A percentile compares a stretch with the other conserved stretches of the same genome.
phyloP scores from a whole-genome alignment of 2,329 filamentous ascomycete species.

The Aspergillus sp. region DNA sequence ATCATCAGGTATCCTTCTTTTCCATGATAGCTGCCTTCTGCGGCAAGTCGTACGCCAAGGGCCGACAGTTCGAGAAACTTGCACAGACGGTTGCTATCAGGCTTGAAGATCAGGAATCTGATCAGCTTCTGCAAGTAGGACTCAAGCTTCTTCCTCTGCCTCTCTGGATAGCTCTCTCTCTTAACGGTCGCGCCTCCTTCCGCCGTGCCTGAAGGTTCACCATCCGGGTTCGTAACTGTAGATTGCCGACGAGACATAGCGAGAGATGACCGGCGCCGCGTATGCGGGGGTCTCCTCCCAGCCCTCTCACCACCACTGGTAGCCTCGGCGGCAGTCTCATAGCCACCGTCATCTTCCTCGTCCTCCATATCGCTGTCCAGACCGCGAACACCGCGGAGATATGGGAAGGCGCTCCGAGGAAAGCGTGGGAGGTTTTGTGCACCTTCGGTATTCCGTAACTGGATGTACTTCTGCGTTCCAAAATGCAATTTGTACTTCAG shows the following conservation, averaged over 20 bases:
- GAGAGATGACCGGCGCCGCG: conserved; percentile 52
- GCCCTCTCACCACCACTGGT: conserved; percentile 66
- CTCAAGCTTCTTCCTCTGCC: conserved; percentile 81
- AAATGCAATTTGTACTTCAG: conserved; percentile 87
- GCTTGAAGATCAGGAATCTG: conserved; percentile 91
- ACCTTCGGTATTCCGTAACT: conserved; percentile 64
- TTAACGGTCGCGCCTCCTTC: conserved; percentile 39
- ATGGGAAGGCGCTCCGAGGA: conserved; percentile 83
- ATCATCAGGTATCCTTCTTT: conserved; percentile 96
- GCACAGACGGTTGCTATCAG: conserved; percentile 92
- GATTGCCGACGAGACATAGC: conserved; percentile 58
- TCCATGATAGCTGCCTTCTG: conserved; percentile 94
- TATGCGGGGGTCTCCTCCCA: conserved; percentile 44
- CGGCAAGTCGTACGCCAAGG: conserved; percentile 85
- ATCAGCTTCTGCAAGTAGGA: conserved; percentile 92
- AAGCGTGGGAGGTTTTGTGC: conserved; percentile 84
- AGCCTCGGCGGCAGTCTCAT: conserved; percentile 58
- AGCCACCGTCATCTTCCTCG: conserved; percentile 50
- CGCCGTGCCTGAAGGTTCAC: conserved; percentile 28
- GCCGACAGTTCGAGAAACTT: conserved; percentile 95
- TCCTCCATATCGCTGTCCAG: conserved; percentile 79
- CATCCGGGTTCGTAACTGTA: conserved; percentile 44
- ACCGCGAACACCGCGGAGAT: conserved; percentile 75
- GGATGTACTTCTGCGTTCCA: conserved; percentile 77
- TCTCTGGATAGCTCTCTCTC: conserved; percentile 67